A percentile compares a stretch with the other conserved stretches of the same genome.
Conservation (phyloP, 805 yeast genomes). For the Yamadazyma takamatsuzukensis region DNA sequence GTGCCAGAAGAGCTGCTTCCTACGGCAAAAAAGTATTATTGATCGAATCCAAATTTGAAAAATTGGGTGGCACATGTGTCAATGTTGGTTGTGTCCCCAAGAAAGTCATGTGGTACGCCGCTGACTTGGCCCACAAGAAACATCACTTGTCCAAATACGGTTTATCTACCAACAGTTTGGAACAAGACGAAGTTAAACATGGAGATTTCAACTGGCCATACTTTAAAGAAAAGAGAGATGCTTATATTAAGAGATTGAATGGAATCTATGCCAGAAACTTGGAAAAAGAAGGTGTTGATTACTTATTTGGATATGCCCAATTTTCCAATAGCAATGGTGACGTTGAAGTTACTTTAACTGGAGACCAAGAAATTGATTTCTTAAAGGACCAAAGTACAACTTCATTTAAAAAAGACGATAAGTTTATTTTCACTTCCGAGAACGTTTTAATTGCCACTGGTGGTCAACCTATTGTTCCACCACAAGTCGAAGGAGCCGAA, state of each 20-base stretch:
- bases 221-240: conserved; percentile 87
- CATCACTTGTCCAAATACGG: conserved; percentile 81
- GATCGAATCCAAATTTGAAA: conserved; percentile 65
- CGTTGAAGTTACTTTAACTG: conserved; percentile 65
- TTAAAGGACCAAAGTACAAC: conserved; percentile 25
- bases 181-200: conserved; percentile 40
- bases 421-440: conserved; percentile 68
- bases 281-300: conserved; percentile 84
- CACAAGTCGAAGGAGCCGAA: conserved; percentile 72
- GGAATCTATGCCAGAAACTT: conserved; percentile 91
- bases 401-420: conserved; percentile 46
- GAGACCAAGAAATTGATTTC: conserved; percentile 36
- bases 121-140: conserved; percentile 77
- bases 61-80: conserved; percentile 96
- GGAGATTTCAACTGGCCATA: conserved; percentile 74
- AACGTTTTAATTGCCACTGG: conserved; percentile 90
- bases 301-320: conserved; percentile 79
- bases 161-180: conserved; percentile 50
- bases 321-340: conserved; percentile 61
- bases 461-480: conserved; percentile 76
- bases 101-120: conserved; percentile 98
- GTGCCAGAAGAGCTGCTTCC: conserved; percentile 92
- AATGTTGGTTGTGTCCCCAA: conserved; percentile 99
- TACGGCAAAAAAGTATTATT: conserved; percentile 86
- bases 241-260: conserved; percentile 80